phyloP scores from a whole-genome alignment of 2,329 filamentous ascomycete genomes.

The Pochonia chlamydosporia region DNA sequence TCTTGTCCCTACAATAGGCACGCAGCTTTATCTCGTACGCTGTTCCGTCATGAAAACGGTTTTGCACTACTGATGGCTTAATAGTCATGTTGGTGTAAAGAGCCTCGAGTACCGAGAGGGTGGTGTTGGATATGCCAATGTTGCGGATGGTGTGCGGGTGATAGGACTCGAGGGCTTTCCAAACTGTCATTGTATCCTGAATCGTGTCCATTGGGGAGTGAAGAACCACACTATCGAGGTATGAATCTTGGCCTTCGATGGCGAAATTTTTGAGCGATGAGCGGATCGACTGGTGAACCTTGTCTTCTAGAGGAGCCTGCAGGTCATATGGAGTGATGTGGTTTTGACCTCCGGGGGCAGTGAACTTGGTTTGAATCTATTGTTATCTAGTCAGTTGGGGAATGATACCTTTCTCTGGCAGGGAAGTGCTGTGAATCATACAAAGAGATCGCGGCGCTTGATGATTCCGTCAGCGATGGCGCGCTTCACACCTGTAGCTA shows the following conservation, averaged over 20 bases:
- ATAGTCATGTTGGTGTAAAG: slow-evolving; percentile 39
- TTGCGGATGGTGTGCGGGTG: slow-evolving; percentile 58
- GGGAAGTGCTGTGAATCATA: slow-evolving; percentile 30
- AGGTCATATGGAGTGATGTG: slow-evolving; percentile 56
- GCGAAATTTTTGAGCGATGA: slow-evolving; percentile 61
- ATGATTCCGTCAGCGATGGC: slow-evolving; percentile 56
- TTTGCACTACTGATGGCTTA: slow-evolving; percentile 61
- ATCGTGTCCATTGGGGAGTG: slow-evolving; percentile 48
- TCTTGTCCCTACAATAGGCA: slow-evolving; percentile 35
- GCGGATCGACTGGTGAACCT: slow-evolving; percentile 61
- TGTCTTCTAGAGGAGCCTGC: slow-evolving; percentile 50
- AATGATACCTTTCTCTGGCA: too few species aligned
- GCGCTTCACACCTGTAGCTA: slow-evolving; percentile 59
- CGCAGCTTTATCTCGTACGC: slow-evolving; percentile 56
- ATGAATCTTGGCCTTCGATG: slow-evolving; percentile 30
- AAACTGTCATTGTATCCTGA: slow-evolving; percentile 54
- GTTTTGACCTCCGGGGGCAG: slow-evolving; percentile 57
- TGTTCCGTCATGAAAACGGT: slow-evolving; percentile 60
- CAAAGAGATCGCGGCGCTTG: slow-evolving; percentile 53
- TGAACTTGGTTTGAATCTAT: slow-evolving; percentile 81
- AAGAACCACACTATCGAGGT: slow-evolving; percentile 72
- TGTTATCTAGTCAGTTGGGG: too few species aligned
- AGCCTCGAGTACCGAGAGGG: slow-evolving; percentile 47
- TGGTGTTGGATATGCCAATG: slow-evolving; percentile 72
- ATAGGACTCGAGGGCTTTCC: slow-evolving; percentile 60